phyloP scores from a whole-genome alignment of 176 grass and related monocot species.

The Tuctoria greenei region DNA sequence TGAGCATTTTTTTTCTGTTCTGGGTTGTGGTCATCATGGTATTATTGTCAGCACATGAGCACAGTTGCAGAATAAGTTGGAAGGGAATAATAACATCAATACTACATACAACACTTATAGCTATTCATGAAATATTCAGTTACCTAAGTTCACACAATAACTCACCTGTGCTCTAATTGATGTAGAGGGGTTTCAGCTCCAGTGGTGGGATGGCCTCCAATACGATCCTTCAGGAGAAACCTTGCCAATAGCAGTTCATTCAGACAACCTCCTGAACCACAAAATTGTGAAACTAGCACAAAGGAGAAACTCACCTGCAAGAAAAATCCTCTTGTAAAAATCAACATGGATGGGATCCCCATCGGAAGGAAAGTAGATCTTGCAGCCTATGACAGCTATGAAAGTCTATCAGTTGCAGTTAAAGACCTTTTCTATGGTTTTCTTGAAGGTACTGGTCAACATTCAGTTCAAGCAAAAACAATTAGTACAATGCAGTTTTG shows the following conservation, averaged over 20 bases:
- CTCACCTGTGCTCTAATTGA: conserved; percentile 37
- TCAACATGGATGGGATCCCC: conserved; percentile 97
- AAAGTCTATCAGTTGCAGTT: conserved; percentile 55
- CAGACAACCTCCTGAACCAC: conserved; percentile 47
- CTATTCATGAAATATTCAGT: not conserved
- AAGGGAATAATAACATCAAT: conserved; percentile 6
- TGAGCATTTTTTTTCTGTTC: not conserved
- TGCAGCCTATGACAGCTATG: conserved; percentile 66
- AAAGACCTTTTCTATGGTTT: conserved; percentile 86
- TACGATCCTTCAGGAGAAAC: conserved; percentile 83
- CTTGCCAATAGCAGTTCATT: conserved; percentile 63
- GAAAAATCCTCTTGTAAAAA: conserved; percentile 74
- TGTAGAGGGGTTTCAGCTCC: conserved; percentile 56
- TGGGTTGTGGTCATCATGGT: not conserved
- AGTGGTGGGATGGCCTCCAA: conserved; percentile 94
- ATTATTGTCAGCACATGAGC: not conserved
- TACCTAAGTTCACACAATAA: conserved; percentile 3
- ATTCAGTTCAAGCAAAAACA: conserved; percentile 34
- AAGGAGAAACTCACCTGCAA: conserved; percentile 49
- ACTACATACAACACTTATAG: not conserved
- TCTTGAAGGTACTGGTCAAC: conserved; percentile 58
- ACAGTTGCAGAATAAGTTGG: not conserved
- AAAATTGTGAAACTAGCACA: conserved; percentile 35
- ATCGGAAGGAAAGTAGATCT: conserved; percentile 95
- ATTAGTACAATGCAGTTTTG: conserved; percentile 18